A percentile compares a stretch with the other conserved stretches of the same genome.
Evolutionary conservation across 768 basidiomycete genomes (phyloP).

Genomic region (Russula ochroleuca): DNA sequence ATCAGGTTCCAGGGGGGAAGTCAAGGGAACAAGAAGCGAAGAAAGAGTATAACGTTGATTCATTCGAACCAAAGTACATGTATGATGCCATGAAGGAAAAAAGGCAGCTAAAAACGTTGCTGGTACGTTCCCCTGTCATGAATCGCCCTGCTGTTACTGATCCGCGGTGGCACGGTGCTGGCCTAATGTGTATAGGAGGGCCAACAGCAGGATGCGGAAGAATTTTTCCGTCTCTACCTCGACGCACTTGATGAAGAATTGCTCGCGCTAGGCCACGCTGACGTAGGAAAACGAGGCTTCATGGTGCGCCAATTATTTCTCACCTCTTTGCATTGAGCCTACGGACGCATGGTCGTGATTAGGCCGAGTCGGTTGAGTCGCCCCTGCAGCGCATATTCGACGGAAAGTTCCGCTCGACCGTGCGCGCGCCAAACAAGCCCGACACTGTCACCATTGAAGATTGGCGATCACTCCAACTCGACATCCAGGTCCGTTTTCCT

Average conservation of each 20-base stretch:
- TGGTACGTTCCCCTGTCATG: slow-evolving; percentile 45
- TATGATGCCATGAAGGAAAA: slow-evolving; percentile 93
- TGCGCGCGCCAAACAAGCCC: slow-evolving; percentile 74
- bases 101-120: slow-evolving; percentile 89
- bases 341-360: slow-evolving; percentile 14
- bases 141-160: not conserved
- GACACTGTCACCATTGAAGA: slow-evolving; percentile 89
- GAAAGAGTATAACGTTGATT: slow-evolving; percentile 53
- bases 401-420: slow-evolving; percentile 81
- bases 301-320: slow-evolving; percentile 31
- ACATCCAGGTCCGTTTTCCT: slow-evolving; percentile 65
- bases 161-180: too few species aligned
- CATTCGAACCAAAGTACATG: slow-evolving; percentile 79
- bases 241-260: slow-evolving; percentile 94
- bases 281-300: slow-evolving; percentile 66
- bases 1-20: slow-evolving; percentile 32
- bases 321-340: not conserved
- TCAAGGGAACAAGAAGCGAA: slow-evolving; percentile 40
- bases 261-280: slow-evolving; percentile 45
- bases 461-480: slow-evolving; percentile 82
- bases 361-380: slow-evolving; percentile 59
- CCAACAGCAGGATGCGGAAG: slow-evolving; percentile 97
- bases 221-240: slow-evolving; percentile 94
- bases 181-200: slow-evolving; percentile 52
- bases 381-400: slow-evolving; percentile 91